Evolutionary conservation across 768 basidiomycete species (phyloP).

Genomic region (Phlebiopsis flavidoalba): DNA sequence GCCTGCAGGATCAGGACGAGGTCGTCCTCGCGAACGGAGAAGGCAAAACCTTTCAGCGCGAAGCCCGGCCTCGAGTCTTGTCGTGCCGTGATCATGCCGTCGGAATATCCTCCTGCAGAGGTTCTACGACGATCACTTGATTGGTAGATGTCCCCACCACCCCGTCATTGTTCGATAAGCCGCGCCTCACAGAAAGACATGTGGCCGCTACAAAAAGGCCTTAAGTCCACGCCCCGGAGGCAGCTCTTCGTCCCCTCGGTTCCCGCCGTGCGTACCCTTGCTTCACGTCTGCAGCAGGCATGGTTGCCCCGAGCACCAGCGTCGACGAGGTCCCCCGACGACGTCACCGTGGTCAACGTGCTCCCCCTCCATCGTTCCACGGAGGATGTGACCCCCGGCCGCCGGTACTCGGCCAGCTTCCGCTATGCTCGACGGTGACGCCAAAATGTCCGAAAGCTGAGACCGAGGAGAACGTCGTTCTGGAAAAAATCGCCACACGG

Average conservation of each 20-base stretch:
- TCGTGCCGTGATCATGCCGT: constrained; percentile 1
- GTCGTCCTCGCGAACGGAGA: background rate
- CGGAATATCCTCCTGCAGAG: constrained; percentile 2
- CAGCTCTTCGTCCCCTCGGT: background rate
- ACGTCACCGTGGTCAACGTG: constrained; percentile 4
- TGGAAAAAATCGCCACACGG: background rate
- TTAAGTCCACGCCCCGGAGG: background rate
- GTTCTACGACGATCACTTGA: constrained; percentile 1
- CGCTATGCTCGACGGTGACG: background rate
- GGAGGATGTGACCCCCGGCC: background rate
- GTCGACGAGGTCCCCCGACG: background rate
- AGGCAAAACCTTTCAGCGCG: background rate
- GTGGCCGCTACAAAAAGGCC: background rate
- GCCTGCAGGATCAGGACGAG: background rate
- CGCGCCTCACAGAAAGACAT: background rate
- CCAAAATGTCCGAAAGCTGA: background rate
- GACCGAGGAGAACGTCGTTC: background rate
- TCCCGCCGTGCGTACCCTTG: background rate
- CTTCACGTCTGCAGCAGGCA: background rate
- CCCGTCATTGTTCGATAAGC: background rate
- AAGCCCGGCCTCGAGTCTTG: constrained; percentile 1
- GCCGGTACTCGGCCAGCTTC: background rate
- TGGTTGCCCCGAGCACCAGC: background rate
- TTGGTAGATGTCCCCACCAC: background rate
- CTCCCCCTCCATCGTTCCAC: background rate